These are phyloP conservation scores for Phytophthora ramorum DNA, from an alignment of 352 stramenopile genomes.

Conservation along the genomic window DNA sequence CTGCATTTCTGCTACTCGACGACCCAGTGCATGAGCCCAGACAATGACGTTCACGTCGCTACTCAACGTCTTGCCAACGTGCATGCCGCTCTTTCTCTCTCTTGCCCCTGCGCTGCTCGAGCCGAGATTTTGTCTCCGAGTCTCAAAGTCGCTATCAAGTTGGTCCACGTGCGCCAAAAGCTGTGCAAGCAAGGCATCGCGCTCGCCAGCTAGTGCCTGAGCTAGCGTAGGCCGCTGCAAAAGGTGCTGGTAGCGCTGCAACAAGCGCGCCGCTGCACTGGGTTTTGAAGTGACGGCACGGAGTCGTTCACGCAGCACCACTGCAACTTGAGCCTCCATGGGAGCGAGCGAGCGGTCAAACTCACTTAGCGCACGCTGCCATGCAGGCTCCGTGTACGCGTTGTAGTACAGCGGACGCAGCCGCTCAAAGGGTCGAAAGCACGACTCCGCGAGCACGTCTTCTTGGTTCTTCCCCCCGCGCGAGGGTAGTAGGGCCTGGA, in stretches of 20 bases:
- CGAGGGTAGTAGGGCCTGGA: slow-evolving; percentile 70
- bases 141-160: slow-evolving; percentile 89
- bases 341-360: slow-evolving; percentile 87
- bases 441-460: slow-evolving; percentile 47
- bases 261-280: slow-evolving; percentile 74
- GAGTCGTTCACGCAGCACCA: slow-evolving; percentile 82
- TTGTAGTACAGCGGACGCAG: slow-evolving; percentile 90
- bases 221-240: slow-evolving; percentile 79
- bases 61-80: slow-evolving; percentile 86
- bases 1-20: slow-evolving; percentile 65
- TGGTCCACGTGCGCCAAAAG: slow-evolving; percentile 88
- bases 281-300: slow-evolving; percentile 62
- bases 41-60: slow-evolving; percentile 86
- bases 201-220: slow-evolving; percentile 79
- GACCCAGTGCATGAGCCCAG: slow-evolving; percentile 80
- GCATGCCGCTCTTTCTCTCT: slow-evolving; percentile 43
- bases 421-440: slow-evolving; percentile 74
- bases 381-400: slow-evolving; percentile 89
- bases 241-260: slow-evolving; percentile 90
- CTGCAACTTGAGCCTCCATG: slow-evolving; percentile 84
- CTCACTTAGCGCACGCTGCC: slow-evolving; percentile 68
- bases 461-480: slow-evolving; percentile 40
- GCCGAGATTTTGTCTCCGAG: slow-evolving; percentile 42
- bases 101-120: slow-evolving; percentile 19
- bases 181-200: slow-evolving; percentile 89